Base-by-base conservation (phyloP, 768 basidiomycete genomes). In the Kwoniella bestiolae region DNA sequence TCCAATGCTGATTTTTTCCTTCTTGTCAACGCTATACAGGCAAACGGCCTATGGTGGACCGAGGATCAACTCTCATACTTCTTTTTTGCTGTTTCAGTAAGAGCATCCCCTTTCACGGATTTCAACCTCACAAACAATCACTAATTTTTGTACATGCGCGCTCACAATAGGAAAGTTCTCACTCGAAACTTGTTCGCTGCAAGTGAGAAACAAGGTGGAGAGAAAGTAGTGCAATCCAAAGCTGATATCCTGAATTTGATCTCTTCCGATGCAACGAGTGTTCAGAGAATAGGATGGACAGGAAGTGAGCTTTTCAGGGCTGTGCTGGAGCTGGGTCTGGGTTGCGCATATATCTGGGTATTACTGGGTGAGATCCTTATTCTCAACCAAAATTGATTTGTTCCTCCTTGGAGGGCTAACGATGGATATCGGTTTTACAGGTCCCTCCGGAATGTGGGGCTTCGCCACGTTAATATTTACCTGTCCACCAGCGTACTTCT, bases 161-260 rank as follows among this genome's bases (percentile, higher is more conserved):
- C n/a, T n/a, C n/a, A n/a, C n/a, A n/a, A 32, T 44, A 72, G 69
- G 8, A 77, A 77, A 62, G 25, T 74, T 3, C 67, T 77, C 23
- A 63, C 73, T 4, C 56, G 73, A 6, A 77, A 71, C 49, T 41
- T 50, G 1, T 73, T 63, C 31, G 71, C 71, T 11, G 49, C 46
- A 11, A 47, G 60, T 21, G 35, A 38, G 2, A 44, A 58, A n/a
- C 31, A 34, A 26, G 47, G 29, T 47, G 56, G 49, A 0, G 34
- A 32, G 4, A 69, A 69, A 25, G 28, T 59, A 7, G 63, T 55
- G 4, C 50, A 65, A 18, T 60, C 61, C 21, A 72, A 75, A 57
- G 75, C 75, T 3, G 73, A 77, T 31, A 72, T 77, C 28, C 64
- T 77, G 6, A 74, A 74, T 49, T 62, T 77, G 26, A 73, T 75